phyloP scores from a whole-genome alignment of 2,329 filamentous ascomycete genomes.

The Penicillium aurantiogriseum region DNA sequence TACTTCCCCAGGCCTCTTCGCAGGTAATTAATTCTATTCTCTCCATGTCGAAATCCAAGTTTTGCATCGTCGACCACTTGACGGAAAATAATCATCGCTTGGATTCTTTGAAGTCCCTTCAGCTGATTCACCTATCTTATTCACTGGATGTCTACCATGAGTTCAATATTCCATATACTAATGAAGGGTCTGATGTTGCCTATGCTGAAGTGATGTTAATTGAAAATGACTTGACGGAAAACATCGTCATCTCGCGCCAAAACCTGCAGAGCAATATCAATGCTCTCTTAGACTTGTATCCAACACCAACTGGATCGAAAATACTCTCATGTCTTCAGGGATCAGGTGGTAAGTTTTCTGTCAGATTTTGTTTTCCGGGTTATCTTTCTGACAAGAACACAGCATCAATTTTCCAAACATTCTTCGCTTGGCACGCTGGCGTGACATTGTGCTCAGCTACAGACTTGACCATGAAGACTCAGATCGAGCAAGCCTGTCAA shows the following conservation, averaged over 20 bases:
- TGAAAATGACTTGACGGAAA: slow-evolving; percentile 52
- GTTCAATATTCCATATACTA: slow-evolving; percentile 8
- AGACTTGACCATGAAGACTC: slow-evolving; percentile 71
- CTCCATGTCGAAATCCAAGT: slow-evolving; percentile 54
- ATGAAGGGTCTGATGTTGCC: slow-evolving; percentile 53
- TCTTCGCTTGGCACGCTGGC: slow-evolving; percentile 75
- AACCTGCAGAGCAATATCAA: slow-evolving; percentile 77
- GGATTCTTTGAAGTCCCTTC: slow-evolving; percentile 9
- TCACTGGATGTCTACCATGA: slow-evolving; percentile 16
- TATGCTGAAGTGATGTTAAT: slow-evolving; percentile 80
- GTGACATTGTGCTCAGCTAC: slow-evolving; percentile 74
- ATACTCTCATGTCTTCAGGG: slow-evolving; percentile 79
- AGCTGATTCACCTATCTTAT: slow-evolving; percentile 15
- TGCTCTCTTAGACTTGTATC: slow-evolving; percentile 65
- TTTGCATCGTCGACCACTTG: slow-evolving; percentile 43
- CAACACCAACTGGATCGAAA: slow-evolving; percentile 53
- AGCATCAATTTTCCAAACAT: slow-evolving; percentile 87
- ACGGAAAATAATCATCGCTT: not conserved
- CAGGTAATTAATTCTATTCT: slow-evolving; percentile 63
- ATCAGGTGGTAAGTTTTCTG: slow-evolving; percentile 59
- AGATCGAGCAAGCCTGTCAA: slow-evolving; percentile 68
- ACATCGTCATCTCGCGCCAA: slow-evolving; percentile 71
- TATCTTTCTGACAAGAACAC: slow-evolving; percentile 15
- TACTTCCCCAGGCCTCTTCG: slow-evolving; percentile 68
- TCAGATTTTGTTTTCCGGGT: not conserved